Evolutionary conservation across 164 flowering plant genomes (phyloP).

Genomic region (Malania oleifera): DNA sequence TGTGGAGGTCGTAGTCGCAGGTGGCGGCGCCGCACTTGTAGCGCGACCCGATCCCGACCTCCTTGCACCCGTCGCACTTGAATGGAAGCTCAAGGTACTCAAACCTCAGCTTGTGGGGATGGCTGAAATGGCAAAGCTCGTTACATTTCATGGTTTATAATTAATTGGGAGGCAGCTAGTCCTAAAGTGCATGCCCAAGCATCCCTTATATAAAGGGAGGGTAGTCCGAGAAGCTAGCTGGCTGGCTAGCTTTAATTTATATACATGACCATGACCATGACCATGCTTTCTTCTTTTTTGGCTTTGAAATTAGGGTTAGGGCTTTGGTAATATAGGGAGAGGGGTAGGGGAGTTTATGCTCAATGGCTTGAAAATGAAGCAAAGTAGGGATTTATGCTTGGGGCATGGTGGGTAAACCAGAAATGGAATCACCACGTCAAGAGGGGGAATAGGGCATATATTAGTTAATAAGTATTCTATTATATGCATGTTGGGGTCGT

Average conservation of each 20-base stretch:
- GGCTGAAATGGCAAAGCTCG: conserved; percentile 72
- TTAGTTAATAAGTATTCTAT: background rate
- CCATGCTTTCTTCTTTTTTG: background rate
- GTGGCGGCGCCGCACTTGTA: conserved; percentile 64
- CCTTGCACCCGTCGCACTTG: conserved; percentile 96
- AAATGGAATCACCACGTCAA: conserved; percentile 1
- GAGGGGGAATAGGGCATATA: conserved; percentile 19
- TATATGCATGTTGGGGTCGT: conserved; percentile 24
- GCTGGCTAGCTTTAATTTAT: no score
- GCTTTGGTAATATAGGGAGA: background rate
- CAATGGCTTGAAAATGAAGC: conserved; percentile 25
- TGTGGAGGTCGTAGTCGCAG: conserved; percentile 78
- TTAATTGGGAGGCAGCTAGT: no score
- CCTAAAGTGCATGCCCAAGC: no score
- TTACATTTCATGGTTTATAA: conserved; percentile 49
- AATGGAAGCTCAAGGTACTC: conserved; percentile 62
- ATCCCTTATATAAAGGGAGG: no score
- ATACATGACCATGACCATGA: no score
- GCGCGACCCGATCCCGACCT: conserved; percentile 77
- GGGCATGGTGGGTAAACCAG: conserved; percentile 12
- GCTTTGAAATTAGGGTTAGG: background rate
- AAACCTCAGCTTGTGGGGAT: conserved; percentile 68
- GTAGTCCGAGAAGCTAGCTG: no score
- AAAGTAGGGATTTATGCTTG: conserved; percentile 20
- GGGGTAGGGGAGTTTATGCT: background rate